Evolutionary conservation across 2,329 filamentous ascomycete genomes (phyloP), one percentile per base, ranked within the genome.

Genomic region (Colletotrichum costaricense): DNA sequence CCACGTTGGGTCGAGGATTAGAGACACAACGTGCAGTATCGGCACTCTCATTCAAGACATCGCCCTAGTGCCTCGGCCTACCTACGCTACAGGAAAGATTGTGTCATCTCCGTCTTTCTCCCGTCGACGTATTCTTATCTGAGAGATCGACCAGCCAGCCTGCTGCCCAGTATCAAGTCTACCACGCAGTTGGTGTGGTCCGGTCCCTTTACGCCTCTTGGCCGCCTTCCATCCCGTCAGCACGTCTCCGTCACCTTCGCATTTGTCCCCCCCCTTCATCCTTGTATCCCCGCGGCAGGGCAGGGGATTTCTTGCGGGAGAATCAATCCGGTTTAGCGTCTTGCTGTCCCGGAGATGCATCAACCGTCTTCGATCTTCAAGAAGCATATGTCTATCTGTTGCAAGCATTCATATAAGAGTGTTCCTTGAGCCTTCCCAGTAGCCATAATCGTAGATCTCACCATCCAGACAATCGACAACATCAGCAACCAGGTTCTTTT

Each of bases 141-240:
- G 69, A 56, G 42, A 74, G 72, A 74, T 74, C 72, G 68, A 72
- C 68, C 33, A 52, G 49, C 33, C 24, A 74, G 72, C 54, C 72
- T 63, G 58, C 72, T 64, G 28, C 59, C 58, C 63, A 72, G 68
- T 63, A 63, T 72, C 66, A 68, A 72, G 68, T 63, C 68, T 72
- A 72, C 63, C 72, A 33, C 63, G 24, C 52, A 58, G 58, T 63
- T 73, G 60, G 63, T 63, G 52, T 54, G 42, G 22, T 46, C 72
- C 67, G n/a, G 33, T 63, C 54, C 46, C 56, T 70, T 28, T 49
- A 35, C 70, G 42, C 52, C 24, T 54, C 68, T 68, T 72, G 68
- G 58, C 72, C 55, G 62, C 63, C 55, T 67, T 52, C 46, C 63
- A 67, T 71, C 62, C 26, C 68, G 52, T 59, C 55, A 52, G 22